These are phyloP conservation scores for Colletotrichum sp. DNA, from an alignment of 2,329 filamentous ascomycete species.

Conservation along the genomic window DNA sequence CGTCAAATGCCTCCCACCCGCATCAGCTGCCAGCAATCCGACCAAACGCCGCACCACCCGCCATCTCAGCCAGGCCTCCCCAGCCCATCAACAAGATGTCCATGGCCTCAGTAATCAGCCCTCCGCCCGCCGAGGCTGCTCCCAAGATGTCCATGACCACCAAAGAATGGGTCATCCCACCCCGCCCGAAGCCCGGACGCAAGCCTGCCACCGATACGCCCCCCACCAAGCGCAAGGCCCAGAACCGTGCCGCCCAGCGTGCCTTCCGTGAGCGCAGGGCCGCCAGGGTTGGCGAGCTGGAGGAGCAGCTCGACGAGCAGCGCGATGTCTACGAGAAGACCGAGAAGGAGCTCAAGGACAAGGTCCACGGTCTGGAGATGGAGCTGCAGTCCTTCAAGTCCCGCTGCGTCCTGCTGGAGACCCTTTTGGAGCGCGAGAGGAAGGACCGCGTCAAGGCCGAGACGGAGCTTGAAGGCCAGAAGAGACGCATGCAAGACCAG, in stretches of 20 bases:
- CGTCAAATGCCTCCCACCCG: slow-evolving; percentile 20
- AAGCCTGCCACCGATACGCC: slow-evolving; percentile 95
- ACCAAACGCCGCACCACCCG: slow-evolving; percentile 28
- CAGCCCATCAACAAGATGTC: slow-evolving; percentile 45
- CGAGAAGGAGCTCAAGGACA: slow-evolving; percentile 62
- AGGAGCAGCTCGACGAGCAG: slow-evolving; percentile 69
- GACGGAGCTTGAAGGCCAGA: slow-evolving; percentile 40
- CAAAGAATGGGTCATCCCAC: slow-evolving; percentile 86
- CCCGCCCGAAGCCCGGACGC: slow-evolving; percentile 85
- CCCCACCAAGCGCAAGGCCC: slow-evolving; percentile 90
- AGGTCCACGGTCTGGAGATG: slow-evolving; percentile 63
- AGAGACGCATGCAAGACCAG: slow-evolving; percentile 14
- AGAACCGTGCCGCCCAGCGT: slow-evolving; percentile 91
- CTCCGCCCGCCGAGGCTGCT: slow-evolving; percentile 38
- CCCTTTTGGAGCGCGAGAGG: slow-evolving; percentile 64
- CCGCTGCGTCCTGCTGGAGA: slow-evolving; percentile 67
- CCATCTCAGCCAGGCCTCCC: slow-evolving; percentile 30
- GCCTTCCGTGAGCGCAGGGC: slow-evolving; percentile 89
- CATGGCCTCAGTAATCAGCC: slow-evolving; percentile 53
- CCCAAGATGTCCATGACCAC: slow-evolving; percentile 70
- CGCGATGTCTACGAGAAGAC: slow-evolving; percentile 62
- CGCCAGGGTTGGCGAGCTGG: slow-evolving; percentile 79
- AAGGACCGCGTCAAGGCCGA: slow-evolving; percentile 50
- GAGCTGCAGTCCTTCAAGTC: slow-evolving; percentile 71
- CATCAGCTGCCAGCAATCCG: slow-evolving; percentile 20